Conservation (phyloP, 2,329 filamentous ascomycete genomes). For the Zelopaecilomyces penicillatus region DNA sequence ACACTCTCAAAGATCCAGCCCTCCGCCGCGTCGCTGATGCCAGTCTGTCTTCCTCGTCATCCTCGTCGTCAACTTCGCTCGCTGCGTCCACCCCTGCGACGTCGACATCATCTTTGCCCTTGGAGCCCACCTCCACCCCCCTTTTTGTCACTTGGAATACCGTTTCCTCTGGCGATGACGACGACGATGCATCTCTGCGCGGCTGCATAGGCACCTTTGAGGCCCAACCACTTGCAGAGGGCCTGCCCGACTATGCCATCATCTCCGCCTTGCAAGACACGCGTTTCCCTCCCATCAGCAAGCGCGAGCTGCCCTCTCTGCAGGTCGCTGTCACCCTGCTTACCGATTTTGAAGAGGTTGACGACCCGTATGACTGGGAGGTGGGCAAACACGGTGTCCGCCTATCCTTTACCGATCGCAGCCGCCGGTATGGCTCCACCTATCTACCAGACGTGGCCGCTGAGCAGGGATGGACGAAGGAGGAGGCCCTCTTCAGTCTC, state of each 20-base stretch:
- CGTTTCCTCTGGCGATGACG: conserved; percentile 27
- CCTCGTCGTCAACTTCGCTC: conserved; percentile 30
- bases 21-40: conserved; percentile 32
- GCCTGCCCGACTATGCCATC: conserved; percentile 71
- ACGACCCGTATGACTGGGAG: conserved; percentile 72
- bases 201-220: conserved; percentile 97
- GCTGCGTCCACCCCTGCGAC: conserved; percentile 39
- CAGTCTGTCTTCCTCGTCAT: conserved; percentile 24
- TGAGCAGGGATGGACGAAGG: conserved; percentile 92
- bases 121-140: conserved; percentile 47
- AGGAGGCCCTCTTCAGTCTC: conserved; percentile 80
- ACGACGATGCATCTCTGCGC: conserved; percentile 52
- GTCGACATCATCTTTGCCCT: conserved; percentile 32
- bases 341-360: conserved; percentile 72
- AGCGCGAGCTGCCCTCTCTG: conserved; percentile 47
- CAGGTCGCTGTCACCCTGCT: conserved; percentile 71
- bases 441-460: conserved; percentile 86
- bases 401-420: conserved; percentile 71
- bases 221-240: conserved; percentile 60
- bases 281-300: conserved; percentile 50
- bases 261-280: conserved; percentile 63
- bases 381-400: conserved; percentile 80
- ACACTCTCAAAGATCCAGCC: conserved; percentile 29
- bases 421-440: conserved; percentile 70
- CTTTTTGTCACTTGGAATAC: conserved; percentile 96